A percentile compares a stretch with the other conserved stretches of the same genome.
phyloP scores from a whole-genome alignment of 2,329 filamentous ascomycete genomes.

The Alternaria triticimaculans region DNA sequence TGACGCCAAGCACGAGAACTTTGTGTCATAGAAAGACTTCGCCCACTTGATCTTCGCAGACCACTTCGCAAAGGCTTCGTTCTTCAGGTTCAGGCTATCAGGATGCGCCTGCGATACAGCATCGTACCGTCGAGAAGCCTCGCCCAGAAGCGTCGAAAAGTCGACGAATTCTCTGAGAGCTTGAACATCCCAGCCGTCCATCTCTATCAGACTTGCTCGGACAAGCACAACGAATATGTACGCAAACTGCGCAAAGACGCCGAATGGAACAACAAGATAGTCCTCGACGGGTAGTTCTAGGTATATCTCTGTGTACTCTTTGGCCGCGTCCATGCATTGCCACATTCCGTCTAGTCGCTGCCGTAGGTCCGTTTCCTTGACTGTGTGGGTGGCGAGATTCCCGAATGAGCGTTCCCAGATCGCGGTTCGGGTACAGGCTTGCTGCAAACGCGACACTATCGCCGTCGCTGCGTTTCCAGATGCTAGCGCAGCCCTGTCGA shows the following conservation, averaged over 20 bases:
- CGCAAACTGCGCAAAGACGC: slow-evolving; percentile 17
- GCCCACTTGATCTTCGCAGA: not conserved
- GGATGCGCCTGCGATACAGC: not conserved
- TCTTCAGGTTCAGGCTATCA: not conserved
- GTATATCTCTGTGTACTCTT: not conserved
- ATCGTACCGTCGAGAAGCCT: not conserved
- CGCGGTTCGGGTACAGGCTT: not conserved
- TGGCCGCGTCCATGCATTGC: not conserved
- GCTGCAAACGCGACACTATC: not conserved
- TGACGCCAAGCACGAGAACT: not conserved
- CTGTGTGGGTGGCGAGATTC: not conserved
- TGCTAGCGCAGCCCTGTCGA: not conserved
- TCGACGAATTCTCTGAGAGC: not conserved
- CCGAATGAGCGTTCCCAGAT: slow-evolving; percentile 7
- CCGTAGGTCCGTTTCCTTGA: not conserved
- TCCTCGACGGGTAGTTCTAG: not conserved
- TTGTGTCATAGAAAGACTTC: not conserved
- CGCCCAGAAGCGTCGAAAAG: not conserved
- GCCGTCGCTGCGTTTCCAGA: not conserved
- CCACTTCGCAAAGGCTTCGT: not conserved
- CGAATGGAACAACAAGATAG: slow-evolving; percentile 9
- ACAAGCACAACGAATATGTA: slow-evolving; percentile 17
- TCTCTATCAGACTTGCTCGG: not conserved
- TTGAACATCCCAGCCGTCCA: not conserved
- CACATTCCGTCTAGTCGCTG: not conserved